Percentiles rank a stretch among this genome's conserved stretches.
Evolutionary conservation across 1,284 basidiomycete genomes (phyloP).

Genomic region (Takashimella tepidaria): DNA sequence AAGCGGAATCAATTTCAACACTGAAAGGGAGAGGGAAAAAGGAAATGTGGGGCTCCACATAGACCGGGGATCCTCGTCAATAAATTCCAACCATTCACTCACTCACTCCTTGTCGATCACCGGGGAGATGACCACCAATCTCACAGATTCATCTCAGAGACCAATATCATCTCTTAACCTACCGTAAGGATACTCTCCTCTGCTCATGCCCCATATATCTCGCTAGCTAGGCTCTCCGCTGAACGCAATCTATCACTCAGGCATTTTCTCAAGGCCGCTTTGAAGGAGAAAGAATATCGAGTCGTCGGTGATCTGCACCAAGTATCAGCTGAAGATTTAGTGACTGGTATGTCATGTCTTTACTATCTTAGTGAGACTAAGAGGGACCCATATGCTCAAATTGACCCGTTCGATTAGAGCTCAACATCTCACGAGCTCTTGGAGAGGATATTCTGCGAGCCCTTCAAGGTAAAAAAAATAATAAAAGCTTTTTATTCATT

Average conservation of each 20-base stretch:
- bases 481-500: too few relatives aligned
- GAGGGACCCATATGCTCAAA: background rate
- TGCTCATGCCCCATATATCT: background rate
- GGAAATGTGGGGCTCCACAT: too few relatives aligned
- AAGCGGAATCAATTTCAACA: background rate
- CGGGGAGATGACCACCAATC: too few relatives aligned
- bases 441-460: conserved; percentile 30
- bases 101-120: too few relatives aligned
- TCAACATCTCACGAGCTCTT: conserved; percentile 22
- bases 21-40: background rate
- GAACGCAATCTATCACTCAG: conserved; percentile 6
- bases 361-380: background rate
- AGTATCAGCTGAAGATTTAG: conserved; percentile 24
- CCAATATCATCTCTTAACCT: conserved; percentile 11
- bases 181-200: conserved; percentile 1
- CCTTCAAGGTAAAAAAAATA: background rate
- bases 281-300: conserved; percentile 37
- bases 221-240: background rate
- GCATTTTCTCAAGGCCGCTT: conserved; percentile 28
- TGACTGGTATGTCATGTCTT: conserved; percentile 24
- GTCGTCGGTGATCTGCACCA: conserved; percentile 24
- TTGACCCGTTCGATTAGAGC: conserved; percentile 22
- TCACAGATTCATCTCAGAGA: too few relatives aligned
- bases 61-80: too few relatives aligned
- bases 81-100: too few relatives aligned